Evolutionary conservation across 1,284 basidiomycete species (phyloP).

Genomic region (Cutaneotrichosporon sp.): DNA sequence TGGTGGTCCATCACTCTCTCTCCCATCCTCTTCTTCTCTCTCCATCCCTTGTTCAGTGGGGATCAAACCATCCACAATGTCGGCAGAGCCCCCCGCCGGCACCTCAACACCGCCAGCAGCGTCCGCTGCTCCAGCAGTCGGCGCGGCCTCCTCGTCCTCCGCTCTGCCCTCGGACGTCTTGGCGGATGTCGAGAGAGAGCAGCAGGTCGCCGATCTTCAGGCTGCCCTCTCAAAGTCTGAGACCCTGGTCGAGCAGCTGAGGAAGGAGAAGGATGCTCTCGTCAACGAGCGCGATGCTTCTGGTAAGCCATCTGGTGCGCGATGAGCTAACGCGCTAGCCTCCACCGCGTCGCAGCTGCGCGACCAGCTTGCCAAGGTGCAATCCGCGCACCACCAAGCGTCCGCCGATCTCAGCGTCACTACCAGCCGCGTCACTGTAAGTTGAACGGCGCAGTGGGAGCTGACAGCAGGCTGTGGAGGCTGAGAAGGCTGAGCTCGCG

Average conservation of each 20-base stretch:
- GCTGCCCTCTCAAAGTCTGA: constrained; percentile 37
- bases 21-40: not conserved
- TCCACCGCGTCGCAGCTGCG: constrained; percentile 43
- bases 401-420: constrained; percentile 40
- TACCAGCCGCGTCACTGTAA: constrained; percentile 41
- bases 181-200: constrained; percentile 51
- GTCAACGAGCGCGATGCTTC: constrained; percentile 39
- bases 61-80: constrained; percentile 16
- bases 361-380: constrained; percentile 42
- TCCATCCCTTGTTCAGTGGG: not conserved
- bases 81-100: constrained; percentile 18
- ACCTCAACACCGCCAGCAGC: not conserved
- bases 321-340: constrained; percentile 23
- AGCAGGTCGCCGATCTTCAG: constrained; percentile 46
- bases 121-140: not conserved
- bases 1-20: constrained; percentile 2
- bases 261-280: constrained; percentile 34
- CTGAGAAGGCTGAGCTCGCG: constrained; percentile 48
- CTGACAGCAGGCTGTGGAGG: constrained; percentile 38
- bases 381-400: constrained; percentile 37
- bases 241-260: constrained; percentile 35
- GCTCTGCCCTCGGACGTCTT: constrained; percentile 33
- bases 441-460: constrained; percentile 4
- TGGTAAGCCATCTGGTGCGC: constrained; percentile 25
- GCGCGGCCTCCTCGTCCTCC: constrained; percentile 10